phyloP scores from a whole-genome alignment of 805 yeast genomes.

The Saturnispora sekii region DNA sequence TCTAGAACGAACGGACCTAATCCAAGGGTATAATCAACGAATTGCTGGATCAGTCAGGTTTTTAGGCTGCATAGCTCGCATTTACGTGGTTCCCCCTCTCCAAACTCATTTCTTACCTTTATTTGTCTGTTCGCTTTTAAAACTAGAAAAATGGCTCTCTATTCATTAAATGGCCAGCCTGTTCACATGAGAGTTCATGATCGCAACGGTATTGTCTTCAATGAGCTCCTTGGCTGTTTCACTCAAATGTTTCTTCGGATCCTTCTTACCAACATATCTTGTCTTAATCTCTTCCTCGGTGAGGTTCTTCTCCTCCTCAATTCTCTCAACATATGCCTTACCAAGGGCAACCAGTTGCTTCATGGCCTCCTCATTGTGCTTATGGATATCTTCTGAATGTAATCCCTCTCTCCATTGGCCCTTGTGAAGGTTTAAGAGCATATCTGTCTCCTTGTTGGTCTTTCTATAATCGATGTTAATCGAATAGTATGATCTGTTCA shows the following conservation, averaged over 20 bases:
- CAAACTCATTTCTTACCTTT: neutral
- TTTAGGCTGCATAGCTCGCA: no score
- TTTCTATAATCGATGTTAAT: slow-evolving; percentile 90
- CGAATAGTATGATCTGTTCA: slow-evolving; percentile 94
- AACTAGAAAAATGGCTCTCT: neutral
- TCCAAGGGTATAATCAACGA: no score
- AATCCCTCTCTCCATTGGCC: slow-evolving; percentile 94
- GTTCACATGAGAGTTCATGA: slow-evolving; percentile 83
- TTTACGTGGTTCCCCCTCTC: no score
- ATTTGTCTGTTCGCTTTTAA: no score
- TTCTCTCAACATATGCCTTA: slow-evolving; percentile 78
- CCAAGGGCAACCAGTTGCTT: slow-evolving; percentile 83
- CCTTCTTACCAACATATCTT: slow-evolving; percentile 96
- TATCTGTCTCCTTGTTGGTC: slow-evolving; percentile 83
- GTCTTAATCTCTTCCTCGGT: slow-evolving; percentile 85
- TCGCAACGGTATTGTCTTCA: slow-evolving; percentile 83
- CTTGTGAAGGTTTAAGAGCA: slow-evolving; percentile 90
- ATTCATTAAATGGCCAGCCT: slow-evolving; percentile 68
- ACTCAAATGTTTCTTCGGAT: slow-evolving; percentile 92
- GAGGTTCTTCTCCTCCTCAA: slow-evolving; percentile 84
- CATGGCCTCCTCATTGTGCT: slow-evolving; percentile 65
- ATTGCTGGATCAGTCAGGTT: no score
- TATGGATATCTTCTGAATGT: slow-evolving; percentile 70
- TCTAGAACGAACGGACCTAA: no score
- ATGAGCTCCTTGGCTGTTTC: slow-evolving; percentile 80